Base-by-base conservation (phyloP, 2,329 filamentous ascomycete genomes). In the Calonectria multiphialidica region DNA sequence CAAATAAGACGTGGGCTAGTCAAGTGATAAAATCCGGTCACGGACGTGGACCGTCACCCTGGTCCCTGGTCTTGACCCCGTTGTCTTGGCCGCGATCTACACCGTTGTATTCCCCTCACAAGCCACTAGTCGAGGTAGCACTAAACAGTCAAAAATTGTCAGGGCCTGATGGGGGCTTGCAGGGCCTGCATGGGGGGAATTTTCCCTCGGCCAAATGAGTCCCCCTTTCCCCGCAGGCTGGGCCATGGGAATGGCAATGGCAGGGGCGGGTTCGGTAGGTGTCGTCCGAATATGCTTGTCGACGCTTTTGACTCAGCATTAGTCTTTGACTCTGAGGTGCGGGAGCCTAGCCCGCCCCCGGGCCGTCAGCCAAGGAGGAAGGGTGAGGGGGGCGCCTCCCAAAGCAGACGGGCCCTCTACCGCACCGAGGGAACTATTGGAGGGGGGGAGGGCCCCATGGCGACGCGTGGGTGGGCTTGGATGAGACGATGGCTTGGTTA, bases 31-130 rank as follows among this genome's bases (percentile, higher is more conserved):
- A 59, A 70, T 68, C 74, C 65, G 73, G 72, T 72, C 74, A 76
- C 77, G 75, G 77, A 72, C 75, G 76, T 44, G 44, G 25, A 74
- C 74, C 75, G 68, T 76, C 37, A 68, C 69, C 69, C 68, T 70
- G 69, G 63, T 40, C n/a, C 15, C 70, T 59, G 42, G 53, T 45
- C 33, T 57, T 57, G 53, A 37, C 33, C 53, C 53, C 42, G 25
- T 18, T 57, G 53, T 57, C 53, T 37, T 57, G 53, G 53, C 53
- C n/a, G 30, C 69, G 61, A 68, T 66, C 40, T 71, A 28, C 49
- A 35, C 53, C 53, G 53, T 57, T 57, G 53, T 23, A 57, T 61
- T 71, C 76, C 76, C 77, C 77, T 78, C 77, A 78, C 74, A 61
- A 68, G 13, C 28, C 18, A 35, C 68, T 57, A 44, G 53, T 57